A percentile compares a stretch with the other conserved stretches of the same genome.
These are phyloP conservation scores for Xylariaceae sp. DNA, from an alignment of 2,329 filamentous ascomycete genomes.

Conservation along the genomic window DNA sequence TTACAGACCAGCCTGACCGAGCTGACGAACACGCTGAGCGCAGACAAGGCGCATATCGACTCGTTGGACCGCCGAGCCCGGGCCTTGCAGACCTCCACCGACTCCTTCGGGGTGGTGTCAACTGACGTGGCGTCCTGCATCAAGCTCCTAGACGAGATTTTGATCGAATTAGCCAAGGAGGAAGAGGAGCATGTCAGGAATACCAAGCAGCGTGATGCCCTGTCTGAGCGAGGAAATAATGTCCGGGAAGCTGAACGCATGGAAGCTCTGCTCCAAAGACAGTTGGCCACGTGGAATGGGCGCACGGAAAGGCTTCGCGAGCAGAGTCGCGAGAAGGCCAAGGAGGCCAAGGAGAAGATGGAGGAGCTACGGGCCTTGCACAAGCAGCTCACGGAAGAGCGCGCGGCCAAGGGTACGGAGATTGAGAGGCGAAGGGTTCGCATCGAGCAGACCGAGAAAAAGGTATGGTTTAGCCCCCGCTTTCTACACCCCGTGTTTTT, in stretches of 20 bases:
- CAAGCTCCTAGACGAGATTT: constrained; percentile 82
- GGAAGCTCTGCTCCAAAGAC: constrained; percentile 75
- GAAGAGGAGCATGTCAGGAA: constrained; percentile 83
- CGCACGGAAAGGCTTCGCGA: constrained; percentile 78
- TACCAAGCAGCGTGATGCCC: constrained; percentile 73
- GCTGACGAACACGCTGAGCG: constrained; percentile 68
- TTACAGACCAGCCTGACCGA: constrained; percentile 79
- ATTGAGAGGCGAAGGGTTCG: constrained; percentile 88
- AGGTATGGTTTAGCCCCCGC: constrained; percentile 51
- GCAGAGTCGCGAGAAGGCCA: constrained; percentile 74
- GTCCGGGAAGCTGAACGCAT: constrained; percentile 87
- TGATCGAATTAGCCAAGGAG: constrained; percentile 78
- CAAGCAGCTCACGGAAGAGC: constrained; percentile 74
- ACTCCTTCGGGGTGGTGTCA: constrained; percentile 79
- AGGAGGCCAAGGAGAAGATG: constrained; percentile 80
- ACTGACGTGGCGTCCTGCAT: constrained; percentile 83
- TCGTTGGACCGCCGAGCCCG: constrained; percentile 79
- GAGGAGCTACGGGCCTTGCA: constrained; percentile 79
- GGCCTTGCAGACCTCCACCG: constrained; percentile 83
- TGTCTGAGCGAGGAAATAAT: constrained; percentile 82
- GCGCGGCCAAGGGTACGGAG: constrained; percentile 79
- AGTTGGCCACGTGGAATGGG: constrained; percentile 79
- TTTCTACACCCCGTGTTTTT: neutral
- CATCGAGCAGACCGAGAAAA: constrained; percentile 98
- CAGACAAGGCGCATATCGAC: constrained; percentile 81